Percentiles rank a stretch among this genome's conserved stretches.
phyloP scores from a whole-genome alignment of 2,329 filamentous ascomycete species.

The Pseudohalonectria lignicola region DNA sequence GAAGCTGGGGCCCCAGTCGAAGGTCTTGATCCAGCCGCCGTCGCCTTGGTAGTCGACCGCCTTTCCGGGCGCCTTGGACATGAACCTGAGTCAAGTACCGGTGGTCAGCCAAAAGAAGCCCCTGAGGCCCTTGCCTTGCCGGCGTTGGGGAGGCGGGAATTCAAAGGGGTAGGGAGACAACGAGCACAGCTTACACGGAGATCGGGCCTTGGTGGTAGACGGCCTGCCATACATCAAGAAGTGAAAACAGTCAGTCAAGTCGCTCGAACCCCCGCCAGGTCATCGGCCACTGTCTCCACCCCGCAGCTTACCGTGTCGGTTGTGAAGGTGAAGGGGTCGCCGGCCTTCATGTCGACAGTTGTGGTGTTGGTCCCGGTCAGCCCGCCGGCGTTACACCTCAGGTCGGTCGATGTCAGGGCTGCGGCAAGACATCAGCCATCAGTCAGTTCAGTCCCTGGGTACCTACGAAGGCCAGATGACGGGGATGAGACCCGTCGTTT shows the following conservation, averaged over 20 bases:
- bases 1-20: conserved; percentile 22
- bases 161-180: too few species aligned
- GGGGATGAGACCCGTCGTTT: not conserved
- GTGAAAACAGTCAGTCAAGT: too few species aligned
- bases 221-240: conserved; percentile 8
- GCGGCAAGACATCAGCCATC: not conserved
- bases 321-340: conserved; percentile 25
- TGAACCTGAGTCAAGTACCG: conserved; percentile 19
- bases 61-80: conserved; percentile 26
- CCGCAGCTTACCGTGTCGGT: conserved; percentile 14
- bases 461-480: too few species aligned
- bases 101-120: too few species aligned
- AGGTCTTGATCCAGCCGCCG: conserved; percentile 30
- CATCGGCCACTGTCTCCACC: not conserved
- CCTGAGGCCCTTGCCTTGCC: too few species aligned
- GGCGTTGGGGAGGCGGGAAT: too few species aligned
- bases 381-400: conserved; percentile 29
- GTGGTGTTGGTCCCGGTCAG: conserved; percentile 19
- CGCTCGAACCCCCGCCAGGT: too few species aligned
- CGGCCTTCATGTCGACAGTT: conserved; percentile 23
- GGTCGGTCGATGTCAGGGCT: conserved; percentile 25
- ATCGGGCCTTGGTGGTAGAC: conserved; percentile 32
- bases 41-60: conserved; percentile 24
- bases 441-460: too few species aligned
- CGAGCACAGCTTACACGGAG: conserved; percentile 22